Base-by-base conservation (phyloP, 1,284 basidiomycete species). In the Rhodotorula glutinis region DNA sequence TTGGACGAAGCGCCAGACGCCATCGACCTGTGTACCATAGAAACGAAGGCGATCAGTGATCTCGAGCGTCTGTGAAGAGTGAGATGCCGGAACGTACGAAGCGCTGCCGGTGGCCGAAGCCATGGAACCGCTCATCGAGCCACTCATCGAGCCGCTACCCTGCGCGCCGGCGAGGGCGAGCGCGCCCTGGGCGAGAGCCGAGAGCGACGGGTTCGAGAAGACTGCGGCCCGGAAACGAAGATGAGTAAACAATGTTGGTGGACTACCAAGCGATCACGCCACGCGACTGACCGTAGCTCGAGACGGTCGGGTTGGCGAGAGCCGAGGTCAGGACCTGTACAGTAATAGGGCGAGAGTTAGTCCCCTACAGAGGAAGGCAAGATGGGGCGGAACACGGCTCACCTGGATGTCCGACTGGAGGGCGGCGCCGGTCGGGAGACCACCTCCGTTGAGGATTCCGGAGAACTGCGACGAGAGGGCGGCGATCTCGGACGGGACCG, bases 201-300 rank as follows among this genome's bases (percentile, higher is more conserved):
- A 53, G 29, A 53, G 59, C 8, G 59, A 53, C 19, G 59, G 59
- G 52, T 60, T 60, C 21, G 40, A 27, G 59, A 29, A 53, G 52
- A 60, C 29, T 43, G 30, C 30, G 41, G 23, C n/a, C n/a, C n/a
- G n/a, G n/a, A n/a, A n/a, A n/a, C n/a, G n/a, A n/a, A n/a, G n/a
- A n/a, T n/a, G n/a, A n/a, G n/a, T n/a, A n/a, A n/a, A n/a, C n/a
- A n/a, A n/a, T n/a, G n/a, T n/a, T n/a, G n/a, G n/a, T n/a, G n/a
- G 23, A 13, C 8, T 14, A 11, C 2, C 10, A 21, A 16, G 16
- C 17, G n/a, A 41, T 13, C 4, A 23, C 7, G 33, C 13, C 5
- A 25, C 2, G 14, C 16, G 19, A 23, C 38, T 40, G 9, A 38
- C 23, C 53, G 38, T 41, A 55, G 38, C 38, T 40, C 38, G 53